Conservation (phyloP, 768 basidiomycete genomes). For the Bullera alba region DNA sequence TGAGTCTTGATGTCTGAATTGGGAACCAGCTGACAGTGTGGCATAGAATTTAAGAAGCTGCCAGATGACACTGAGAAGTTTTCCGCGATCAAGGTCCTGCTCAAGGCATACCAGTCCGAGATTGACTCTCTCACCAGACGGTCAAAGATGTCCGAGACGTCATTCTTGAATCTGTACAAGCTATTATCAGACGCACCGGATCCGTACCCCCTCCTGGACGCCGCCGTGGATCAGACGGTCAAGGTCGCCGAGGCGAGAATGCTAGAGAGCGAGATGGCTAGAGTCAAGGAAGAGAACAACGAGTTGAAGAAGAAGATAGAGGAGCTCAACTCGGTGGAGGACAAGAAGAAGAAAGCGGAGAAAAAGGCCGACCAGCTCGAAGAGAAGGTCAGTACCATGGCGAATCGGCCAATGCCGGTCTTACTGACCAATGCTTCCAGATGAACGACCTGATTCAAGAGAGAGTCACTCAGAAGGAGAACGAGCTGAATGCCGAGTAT, state of each 20-base stretch:
- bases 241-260: conserved; percentile 74
- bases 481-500: conserved; percentile 91
- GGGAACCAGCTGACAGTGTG: background rate
- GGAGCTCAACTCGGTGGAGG: conserved; percentile 61
- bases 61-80: conserved; percentile 77
- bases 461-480: conserved; percentile 84
- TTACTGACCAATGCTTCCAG: conserved; percentile 46
- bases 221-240: conserved; percentile 90
- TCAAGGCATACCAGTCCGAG: conserved; percentile 95
- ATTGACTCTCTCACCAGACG: conserved; percentile 92
- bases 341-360: conserved; percentile 69
- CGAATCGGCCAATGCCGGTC: conserved; percentile 2
- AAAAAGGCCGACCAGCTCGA: conserved; percentile 69
- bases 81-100: conserved; percentile 75
- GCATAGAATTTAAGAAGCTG: conserved; percentile 90
- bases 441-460: conserved; percentile 93
- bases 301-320: conserved; percentile 65
- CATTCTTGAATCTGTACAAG: conserved; percentile 95
- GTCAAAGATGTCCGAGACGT: conserved; percentile 84
- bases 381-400: conserved; percentile 56
- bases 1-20: conserved; percentile 46
- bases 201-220: conserved; percentile 91
- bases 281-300: conserved; percentile 71
- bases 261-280: conserved; percentile 65
- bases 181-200: conserved; percentile 93